A percentile compares a stretch with the other conserved stretches of the same genome.
Conservation (phyloP, 2,329 filamentous ascomycete genomes). For the Cladosporium colombiae region DNA sequence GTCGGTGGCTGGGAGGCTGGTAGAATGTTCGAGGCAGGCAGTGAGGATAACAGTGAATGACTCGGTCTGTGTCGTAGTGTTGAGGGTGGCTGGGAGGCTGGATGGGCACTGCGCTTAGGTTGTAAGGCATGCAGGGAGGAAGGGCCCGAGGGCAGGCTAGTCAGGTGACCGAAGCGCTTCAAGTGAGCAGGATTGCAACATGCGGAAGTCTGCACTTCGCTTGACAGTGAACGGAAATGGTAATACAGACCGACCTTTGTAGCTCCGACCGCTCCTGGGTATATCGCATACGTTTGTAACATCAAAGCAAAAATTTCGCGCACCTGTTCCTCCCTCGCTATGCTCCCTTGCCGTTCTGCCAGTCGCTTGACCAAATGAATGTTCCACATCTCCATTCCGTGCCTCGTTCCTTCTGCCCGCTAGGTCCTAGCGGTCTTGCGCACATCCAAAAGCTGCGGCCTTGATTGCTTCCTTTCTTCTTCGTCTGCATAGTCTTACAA, state of each 20-base stretch:
- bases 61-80: not conserved
- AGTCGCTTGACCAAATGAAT: conserved; percentile 72
- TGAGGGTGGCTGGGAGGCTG: not conserved
- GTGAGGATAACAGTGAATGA: not conserved
- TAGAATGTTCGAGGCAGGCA: not conserved
- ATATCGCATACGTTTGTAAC: not conserved
- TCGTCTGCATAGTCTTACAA: conserved; percentile 80
- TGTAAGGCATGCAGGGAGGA: not conserved
- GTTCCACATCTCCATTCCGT: conserved; percentile 87
- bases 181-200: not conserved
- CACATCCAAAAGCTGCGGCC: conserved; percentile 69
- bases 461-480: conserved; percentile 83
- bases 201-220: not conserved
- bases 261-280: not conserved
- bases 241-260: not conserved
- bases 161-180: not conserved
- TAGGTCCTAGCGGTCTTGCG: conserved; percentile 76
- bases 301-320: not conserved
- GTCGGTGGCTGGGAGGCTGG: not conserved
- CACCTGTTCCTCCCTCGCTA: not conserved
- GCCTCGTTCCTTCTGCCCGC: conserved; percentile 78
- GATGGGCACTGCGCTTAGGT: not conserved
- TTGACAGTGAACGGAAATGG: not conserved
- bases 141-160: not conserved
- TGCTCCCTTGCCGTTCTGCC: conserved; percentile 45